phyloP scores from a whole-genome alignment of 805 yeast species.

The Kodamaea fukazawae region DNA sequence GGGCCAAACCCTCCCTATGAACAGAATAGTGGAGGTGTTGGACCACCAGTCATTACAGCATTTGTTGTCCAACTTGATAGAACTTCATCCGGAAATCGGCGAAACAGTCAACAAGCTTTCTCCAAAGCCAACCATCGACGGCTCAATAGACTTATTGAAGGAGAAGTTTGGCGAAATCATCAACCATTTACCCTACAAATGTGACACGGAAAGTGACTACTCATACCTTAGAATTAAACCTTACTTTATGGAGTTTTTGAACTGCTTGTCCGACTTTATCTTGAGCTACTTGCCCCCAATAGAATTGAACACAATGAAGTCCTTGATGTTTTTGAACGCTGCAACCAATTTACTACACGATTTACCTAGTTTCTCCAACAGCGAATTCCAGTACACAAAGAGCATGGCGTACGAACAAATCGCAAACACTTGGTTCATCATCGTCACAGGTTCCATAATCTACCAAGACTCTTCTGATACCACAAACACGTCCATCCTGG shows the following conservation, averaged over 20 bases:
- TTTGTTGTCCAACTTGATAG: constrained; percentile 52
- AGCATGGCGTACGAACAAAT: constrained; percentile 60
- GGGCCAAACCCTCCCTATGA: constrained; percentile 62
- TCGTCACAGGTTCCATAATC: constrained; percentile 27
- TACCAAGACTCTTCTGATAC: constrained; percentile 15
- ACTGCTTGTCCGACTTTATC: constrained; percentile 71
- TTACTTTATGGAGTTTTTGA: constrained; percentile 63
- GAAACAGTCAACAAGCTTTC: constrained; percentile 49
- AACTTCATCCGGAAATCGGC: constrained; percentile 60
- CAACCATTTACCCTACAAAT: constrained; percentile 66
- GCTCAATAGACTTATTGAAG: constrained; percentile 50
- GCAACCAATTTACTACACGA: constrained; percentile 59
- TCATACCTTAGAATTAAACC: constrained; percentile 73
- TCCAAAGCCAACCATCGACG: constrained; percentile 56
- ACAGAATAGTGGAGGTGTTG: constrained; percentile 65
- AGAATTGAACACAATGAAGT: constrained; percentile 50
- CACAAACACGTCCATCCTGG: constrained; percentile 6
- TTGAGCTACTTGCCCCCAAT: constrained; percentile 70
- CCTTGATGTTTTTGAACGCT: constrained; percentile 61
- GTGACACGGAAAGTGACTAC: constrained; percentile 70
- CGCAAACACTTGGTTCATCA: constrained; percentile 54
- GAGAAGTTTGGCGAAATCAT: constrained; percentile 45
- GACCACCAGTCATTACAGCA: constrained; percentile 54
- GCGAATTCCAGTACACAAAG: constrained; percentile 52
- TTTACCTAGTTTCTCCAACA: constrained; percentile 63